phyloP scores from a whole-genome alignment of 257 asterid genomes.

The Gentiana straminea region DNA sequence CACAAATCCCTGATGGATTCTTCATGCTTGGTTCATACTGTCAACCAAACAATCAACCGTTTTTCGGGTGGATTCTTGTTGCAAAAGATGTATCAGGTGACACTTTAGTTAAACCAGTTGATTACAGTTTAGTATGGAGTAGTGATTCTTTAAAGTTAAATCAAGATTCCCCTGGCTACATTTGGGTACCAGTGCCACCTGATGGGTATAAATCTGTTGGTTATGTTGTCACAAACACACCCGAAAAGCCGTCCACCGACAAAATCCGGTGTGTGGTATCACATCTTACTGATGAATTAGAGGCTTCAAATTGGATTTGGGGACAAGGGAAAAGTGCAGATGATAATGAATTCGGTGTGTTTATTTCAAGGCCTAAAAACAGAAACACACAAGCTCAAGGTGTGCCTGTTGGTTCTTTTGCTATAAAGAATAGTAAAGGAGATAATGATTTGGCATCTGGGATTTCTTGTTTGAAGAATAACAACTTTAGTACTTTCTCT shows the following conservation, averaged over 20 bases:
- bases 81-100: slow-evolving; percentile 45
- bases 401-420: slow-evolving; percentile 40
- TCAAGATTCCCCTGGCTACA: slow-evolving; percentile 26
- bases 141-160: slow-evolving; percentile 11
- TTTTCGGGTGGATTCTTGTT: slow-evolving; percentile 63
- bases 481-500: slow-evolving; percentile 20
- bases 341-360: slow-evolving; percentile 25
- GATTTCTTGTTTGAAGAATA: slow-evolving; percentile 58
- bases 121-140: slow-evolving; percentile 47
- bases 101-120: slow-evolving; percentile 48
- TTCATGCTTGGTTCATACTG: slow-evolving; percentile 70
- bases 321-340: slow-evolving; percentile 16
- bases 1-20: slow-evolving; percentile 64
- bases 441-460: slow-evolving; percentile 9
- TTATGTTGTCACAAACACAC: slow-evolving; percentile 42
- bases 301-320: slow-evolving; percentile 57
- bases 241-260: slow-evolving; percentile 60
- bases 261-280: slow-evolving; percentile 55
- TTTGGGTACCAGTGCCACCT: slow-evolving; percentile 75
- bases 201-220: slow-evolving; percentile 66
- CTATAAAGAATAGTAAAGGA: slow-evolving; percentile 11
- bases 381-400: slow-evolving; percentile 46
- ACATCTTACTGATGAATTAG: slow-evolving; percentile 52
- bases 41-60: slow-evolving; percentile 59
- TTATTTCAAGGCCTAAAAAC: slow-evolving; percentile 37